Base-by-base conservation (phyloP, 176 grass and related monocot genomes). In the Areca catechu region DNA sequence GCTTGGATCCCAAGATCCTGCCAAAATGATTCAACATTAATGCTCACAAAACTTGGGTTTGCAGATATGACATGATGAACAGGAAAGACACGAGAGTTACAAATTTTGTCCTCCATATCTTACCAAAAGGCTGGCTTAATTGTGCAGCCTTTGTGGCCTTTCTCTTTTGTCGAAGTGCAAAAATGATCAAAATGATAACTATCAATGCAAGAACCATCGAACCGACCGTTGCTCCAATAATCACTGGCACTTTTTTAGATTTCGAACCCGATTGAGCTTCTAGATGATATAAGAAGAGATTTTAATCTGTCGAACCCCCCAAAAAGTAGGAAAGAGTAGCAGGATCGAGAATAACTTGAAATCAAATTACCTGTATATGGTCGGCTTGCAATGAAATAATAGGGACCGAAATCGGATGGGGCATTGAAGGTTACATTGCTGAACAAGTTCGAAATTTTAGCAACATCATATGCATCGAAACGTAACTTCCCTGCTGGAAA, bases 1-100 rank as follows among this genome's bases (percentile, higher is more conserved):
- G 49, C 84, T 89, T 21, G 69, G 68, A 49, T 95, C 76, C 82
- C 83, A 86, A 0, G 79, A 86, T 57, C 62, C 90, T 95, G 70
- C 24, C 50, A 28, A 67, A 55, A 43, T 14, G 10, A 43, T 12
- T 14, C 2, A 12, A 43, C 9, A 43, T 43, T 43, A 12, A 43
- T 43, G 34, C 34, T 43, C 14, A 43, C 34, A 43, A 10, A 43
- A 43, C 34, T 12, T 10, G 14, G 34, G 2, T 43, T 43, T 43
- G 7, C 7, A 43, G 34, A 12, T 12, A 43, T 43, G 34, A 43
- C 5, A 30, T 6, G 34, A 43, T 43, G 14, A 43, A 43, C 34
- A 43, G 9, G 9, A 43, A 43, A 43, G 34, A 43, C 34, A 43
- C 10, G 14, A 43, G 34, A 43, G 34, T 43, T 12, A 43, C 9